Conservation (phyloP, 768 basidiomycete genomes). For the Suillus alpinus region DNA sequence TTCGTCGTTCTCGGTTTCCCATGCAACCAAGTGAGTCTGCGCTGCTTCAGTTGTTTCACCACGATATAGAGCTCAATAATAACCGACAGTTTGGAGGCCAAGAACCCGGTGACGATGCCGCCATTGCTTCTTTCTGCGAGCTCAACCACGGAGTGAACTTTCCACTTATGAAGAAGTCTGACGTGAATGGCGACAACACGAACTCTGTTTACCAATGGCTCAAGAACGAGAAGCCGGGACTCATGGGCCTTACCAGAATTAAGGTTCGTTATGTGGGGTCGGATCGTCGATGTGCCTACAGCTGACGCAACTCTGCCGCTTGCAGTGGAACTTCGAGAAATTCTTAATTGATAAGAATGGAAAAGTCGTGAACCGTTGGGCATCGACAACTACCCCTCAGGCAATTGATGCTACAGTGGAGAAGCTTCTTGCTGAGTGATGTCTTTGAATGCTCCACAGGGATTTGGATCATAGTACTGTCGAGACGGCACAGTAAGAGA, state of each 20-base stretch:
- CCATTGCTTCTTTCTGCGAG: slow-evolving; percentile 71
- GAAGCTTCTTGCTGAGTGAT: slow-evolving; percentile 47
- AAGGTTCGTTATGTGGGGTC: background rate
- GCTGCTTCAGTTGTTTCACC: background rate
- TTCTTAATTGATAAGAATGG: slow-evolving; percentile 67
- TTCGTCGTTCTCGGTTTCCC: slow-evolving; percentile 89
- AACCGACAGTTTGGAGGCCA: slow-evolving; percentile 70
- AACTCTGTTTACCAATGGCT: slow-evolving; percentile 86
- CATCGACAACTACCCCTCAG: slow-evolving; percentile 69
- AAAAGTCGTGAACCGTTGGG: slow-evolving; percentile 64
- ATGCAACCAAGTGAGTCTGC: slow-evolving; percentile 67
- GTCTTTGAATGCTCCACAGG: background rate
- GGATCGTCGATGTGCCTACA: slow-evolving; percentile 32
- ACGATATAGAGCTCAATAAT: background rate
- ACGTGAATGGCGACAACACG: slow-evolving; percentile 85
- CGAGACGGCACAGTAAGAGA: background rate
- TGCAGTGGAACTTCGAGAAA: slow-evolving; percentile 89
- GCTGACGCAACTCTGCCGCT: background rate
- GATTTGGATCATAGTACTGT: background rate
- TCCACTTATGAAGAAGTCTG: slow-evolving; percentile 89
- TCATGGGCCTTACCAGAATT: slow-evolving; percentile 59
- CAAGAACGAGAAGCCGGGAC: slow-evolving; percentile 73
- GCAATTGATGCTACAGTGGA: slow-evolving; percentile 62
- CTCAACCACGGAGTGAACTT: slow-evolving; percentile 88
- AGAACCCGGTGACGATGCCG: slow-evolving; percentile 80